Evolutionary conservation across 169 alveolate genomes (phyloP).

Genomic region (Amoebophrya sp.): DNA sequence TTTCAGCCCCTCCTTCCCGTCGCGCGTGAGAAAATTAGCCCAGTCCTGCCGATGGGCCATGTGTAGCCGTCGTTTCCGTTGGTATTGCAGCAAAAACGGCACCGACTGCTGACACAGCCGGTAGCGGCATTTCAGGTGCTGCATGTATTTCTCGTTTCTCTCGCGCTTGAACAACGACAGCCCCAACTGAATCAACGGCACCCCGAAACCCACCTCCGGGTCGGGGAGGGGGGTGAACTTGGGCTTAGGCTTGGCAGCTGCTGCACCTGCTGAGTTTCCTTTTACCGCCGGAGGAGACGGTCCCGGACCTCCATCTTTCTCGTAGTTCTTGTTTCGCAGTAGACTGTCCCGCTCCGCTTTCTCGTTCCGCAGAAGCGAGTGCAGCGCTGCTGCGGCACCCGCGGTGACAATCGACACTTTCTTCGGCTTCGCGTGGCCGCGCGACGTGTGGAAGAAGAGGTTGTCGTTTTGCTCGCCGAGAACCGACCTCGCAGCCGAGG

Average conservation of each 20-base stretch:
- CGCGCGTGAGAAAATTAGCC: not conserved
- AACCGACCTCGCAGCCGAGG: too few species aligned
- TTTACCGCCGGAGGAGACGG: not conserved
- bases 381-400: not conserved
- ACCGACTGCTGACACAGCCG: not conserved
- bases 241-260: too few species aligned
- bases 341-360: not conserved
- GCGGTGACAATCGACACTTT: not conserved
- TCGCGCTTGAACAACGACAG: not conserved
- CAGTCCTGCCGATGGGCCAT: not conserved
- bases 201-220: not conserved
- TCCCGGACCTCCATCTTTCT: not conserved
- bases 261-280: too few species aligned
- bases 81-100: not conserved
- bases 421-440: not conserved
- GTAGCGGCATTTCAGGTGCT: not conserved
- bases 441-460: not conserved
- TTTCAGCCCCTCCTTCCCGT: not conserved
- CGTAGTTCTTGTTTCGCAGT: not conserved
- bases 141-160: not conserved
- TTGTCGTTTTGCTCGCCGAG: too few species aligned
- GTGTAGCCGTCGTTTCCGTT: not conserved
- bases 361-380: not conserved
- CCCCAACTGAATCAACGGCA: not conserved
- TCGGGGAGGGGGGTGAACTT: too few species aligned